phyloP scores from a whole-genome alignment of 805 yeast genomes.

The Metschnikowia continentalis region DNA sequence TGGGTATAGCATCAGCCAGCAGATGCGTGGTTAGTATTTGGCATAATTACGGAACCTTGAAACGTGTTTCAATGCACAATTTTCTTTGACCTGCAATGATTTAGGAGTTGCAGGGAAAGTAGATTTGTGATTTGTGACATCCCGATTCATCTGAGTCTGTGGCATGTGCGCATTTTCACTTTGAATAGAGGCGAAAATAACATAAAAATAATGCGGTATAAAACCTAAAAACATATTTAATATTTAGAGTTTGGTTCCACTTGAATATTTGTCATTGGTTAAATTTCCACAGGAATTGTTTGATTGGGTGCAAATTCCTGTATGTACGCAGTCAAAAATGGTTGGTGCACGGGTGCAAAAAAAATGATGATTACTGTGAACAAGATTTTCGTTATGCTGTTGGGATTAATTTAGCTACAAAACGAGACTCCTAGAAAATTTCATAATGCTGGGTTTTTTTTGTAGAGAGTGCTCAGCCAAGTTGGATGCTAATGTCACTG shows the following conservation, averaged over 20 bases:
- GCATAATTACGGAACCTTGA: neutral
- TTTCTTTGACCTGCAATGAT: too few species aligned
- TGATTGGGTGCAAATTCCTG: neutral
- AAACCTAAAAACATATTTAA: too few species aligned
- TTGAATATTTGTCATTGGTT: too few species aligned
- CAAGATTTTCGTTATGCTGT: conserved; percentile 18
- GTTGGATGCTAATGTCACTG: conserved; percentile 41
- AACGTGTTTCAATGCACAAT: neutral
- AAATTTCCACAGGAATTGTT: too few species aligned
- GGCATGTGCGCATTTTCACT: too few species aligned
- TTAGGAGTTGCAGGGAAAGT: too few species aligned
- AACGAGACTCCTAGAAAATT: conserved; percentile 43
- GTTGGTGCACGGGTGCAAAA: neutral
- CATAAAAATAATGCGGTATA: too few species aligned
- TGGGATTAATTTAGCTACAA: conserved; percentile 49
- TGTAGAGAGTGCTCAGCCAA: conserved; percentile 30
- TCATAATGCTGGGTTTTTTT: conserved; percentile 47
- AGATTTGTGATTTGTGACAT: too few species aligned
- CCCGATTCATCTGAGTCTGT: too few species aligned
- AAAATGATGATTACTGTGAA: neutral
- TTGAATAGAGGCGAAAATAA: too few species aligned
- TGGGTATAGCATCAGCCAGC: neutral
- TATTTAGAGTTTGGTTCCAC: too few species aligned
- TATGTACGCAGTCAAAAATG: neutral
- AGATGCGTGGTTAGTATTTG: neutral